phyloP scores from a whole-genome alignment of 2,329 filamentous ascomycete species.

The Alternaria atra region DNA sequence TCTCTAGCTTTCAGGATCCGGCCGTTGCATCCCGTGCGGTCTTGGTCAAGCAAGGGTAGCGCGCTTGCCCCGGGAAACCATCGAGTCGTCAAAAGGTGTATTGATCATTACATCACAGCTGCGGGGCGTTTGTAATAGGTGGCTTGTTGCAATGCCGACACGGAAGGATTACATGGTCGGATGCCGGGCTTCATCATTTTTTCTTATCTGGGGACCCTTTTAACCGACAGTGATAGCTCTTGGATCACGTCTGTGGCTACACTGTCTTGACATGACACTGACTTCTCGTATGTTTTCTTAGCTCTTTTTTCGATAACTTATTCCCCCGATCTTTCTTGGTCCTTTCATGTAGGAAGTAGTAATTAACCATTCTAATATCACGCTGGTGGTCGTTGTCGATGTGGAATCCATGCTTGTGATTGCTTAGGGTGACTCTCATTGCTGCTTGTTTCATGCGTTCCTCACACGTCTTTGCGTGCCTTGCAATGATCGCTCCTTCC shows the following conservation, averaged over 20 bases:
- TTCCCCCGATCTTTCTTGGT: conserved; percentile 49
- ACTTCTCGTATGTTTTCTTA: conserved; percentile 53
- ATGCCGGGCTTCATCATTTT: conserved; percentile 38
- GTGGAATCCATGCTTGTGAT: not conserved
- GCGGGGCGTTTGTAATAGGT: conserved; percentile 47
- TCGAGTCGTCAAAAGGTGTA: conserved; percentile 32
- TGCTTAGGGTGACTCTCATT: no score
- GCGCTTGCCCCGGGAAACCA: conserved; percentile 38
- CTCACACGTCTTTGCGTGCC: no score
- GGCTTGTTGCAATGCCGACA: conserved; percentile 39
- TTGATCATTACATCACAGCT: conserved; percentile 26
- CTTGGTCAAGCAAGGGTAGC: conserved; percentile 34
- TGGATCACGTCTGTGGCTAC: conserved; percentile 30
- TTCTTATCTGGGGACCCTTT: conserved; percentile 41
- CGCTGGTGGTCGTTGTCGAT: conserved; percentile 35
- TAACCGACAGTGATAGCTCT: conserved; percentile 33
- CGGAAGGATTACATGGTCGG: conserved; percentile 27
- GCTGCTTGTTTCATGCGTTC: no score
- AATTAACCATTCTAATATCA: conserved; percentile 53
- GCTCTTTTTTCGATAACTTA: conserved; percentile 52
- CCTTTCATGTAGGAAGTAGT: conserved; percentile 53
- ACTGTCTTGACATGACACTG: conserved; percentile 46
- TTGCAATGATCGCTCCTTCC: no score
- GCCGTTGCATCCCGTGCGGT: conserved; percentile 15
- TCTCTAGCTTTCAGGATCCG: conserved; percentile 10